Percentiles rank a stretch among this genome's conserved stretches.
phyloP scores from a whole-genome alignment of 257 asterid species.

The Echium plantagineum region DNA sequence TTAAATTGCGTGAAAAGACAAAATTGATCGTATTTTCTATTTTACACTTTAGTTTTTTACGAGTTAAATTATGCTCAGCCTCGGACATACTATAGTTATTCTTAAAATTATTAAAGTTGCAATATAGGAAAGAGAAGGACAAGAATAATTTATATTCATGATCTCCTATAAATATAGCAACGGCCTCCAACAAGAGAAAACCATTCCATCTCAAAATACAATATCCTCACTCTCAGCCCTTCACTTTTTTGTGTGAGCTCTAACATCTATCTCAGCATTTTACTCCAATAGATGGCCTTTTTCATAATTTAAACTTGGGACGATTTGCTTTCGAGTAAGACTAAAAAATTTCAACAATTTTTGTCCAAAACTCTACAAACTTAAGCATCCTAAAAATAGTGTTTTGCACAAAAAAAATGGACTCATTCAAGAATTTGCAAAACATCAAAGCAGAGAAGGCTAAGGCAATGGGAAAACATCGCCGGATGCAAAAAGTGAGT shows the following conservation, averaged over 20 bases:
- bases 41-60: too few relatives aligned
- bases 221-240: background rate
- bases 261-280: conserved; percentile 3
- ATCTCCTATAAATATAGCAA: conserved; percentile 28
- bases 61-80: too few relatives aligned
- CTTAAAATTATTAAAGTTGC: background rate
- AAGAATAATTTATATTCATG: conserved; percentile 12
- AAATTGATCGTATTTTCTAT: too few relatives aligned
- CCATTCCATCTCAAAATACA: background rate
- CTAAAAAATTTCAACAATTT: background rate
- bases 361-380: too few relatives aligned
- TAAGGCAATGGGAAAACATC: conserved; percentile 11
- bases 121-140: background rate
- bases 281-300: too few relatives aligned
- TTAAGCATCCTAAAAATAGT: background rate
- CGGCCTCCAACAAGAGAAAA: conserved; percentile 4
- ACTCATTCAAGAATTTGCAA: conserved; percentile 11
- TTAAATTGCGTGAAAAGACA: too few relatives aligned
- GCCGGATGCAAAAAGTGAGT: conserved; percentile 16
- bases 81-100: too few relatives aligned
- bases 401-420: conserved; percentile 16
- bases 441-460: conserved; percentile 24
- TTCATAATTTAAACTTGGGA: conserved; percentile 16
- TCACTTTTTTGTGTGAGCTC: conserved; percentile 11
- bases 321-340: conserved; percentile 16